Evolutionary conservation across 2,329 filamentous ascomycete species (phyloP), one percentile per base, ranked within the genome.

Genomic region (Biscogniauxia sp.): DNA sequence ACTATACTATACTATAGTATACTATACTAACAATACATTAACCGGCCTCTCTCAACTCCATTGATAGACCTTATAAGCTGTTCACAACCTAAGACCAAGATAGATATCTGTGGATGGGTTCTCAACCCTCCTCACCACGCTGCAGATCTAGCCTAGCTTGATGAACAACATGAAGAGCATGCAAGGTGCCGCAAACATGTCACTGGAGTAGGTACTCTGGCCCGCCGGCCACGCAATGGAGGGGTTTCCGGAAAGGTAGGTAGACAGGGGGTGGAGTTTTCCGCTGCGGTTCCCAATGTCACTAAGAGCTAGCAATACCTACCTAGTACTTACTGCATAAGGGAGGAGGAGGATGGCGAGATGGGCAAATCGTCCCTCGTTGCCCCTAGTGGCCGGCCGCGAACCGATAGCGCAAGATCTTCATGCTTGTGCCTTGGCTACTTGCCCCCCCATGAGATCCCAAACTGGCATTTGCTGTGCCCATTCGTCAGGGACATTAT

Each of bases 151-250:
- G 51, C 61, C 58, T 55, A 61, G 62, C 61, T 56, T 62, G 51
- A 58, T 62, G 50, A 57, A 56, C 58, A 59, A 57, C 62, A 66
- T 66, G 62, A 61, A 58, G 60, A 64, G 64, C 53, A 63, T 65
- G 64, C 62, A 66, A 63, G 63, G 62, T 66, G 62, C 63, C 64
- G 64, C 59, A 65, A 65, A 66, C 60, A 60, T 32, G 58, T 63
- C 62, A 59, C 62, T 55, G 59, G 62, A 62, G 11, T 11, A 6
- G 13, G 37, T 45, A 45, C 37, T 45, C 37, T 45, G 37, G 37
- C 37, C 37, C 37, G 37, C 37, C 37, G 37, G 37, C 37, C 37
- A 45, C 37, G 37, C 37, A 45, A 45, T 45, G 37, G 37, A 45
- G 37, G 37, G 37, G 37, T 45, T 45, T 45, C 37, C 37, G 37